Evolutionary conservation across 2,329 filamentous ascomycete genomes (phyloP), one percentile per base, ranked within the genome.

Genomic region (Penicillium sp.): DNA sequence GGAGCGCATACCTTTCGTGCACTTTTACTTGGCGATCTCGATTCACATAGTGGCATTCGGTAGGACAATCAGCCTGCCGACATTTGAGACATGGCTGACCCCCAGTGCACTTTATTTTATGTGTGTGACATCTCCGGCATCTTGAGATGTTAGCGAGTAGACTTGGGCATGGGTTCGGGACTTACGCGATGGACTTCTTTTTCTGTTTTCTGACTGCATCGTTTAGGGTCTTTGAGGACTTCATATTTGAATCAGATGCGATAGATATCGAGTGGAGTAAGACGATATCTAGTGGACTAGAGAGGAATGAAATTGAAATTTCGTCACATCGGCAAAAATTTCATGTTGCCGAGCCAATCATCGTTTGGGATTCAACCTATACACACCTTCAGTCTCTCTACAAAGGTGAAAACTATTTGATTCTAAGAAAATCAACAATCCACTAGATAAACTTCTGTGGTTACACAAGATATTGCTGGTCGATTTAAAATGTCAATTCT

Each of bases 21-120:
- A 62, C 57, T 41, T 59, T 59, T 7, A 62, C 40, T 25, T 61
- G 55, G 35, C 60, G 61, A 53, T 62, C 61, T n/a, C 61, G 58
- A 50, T 59, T 59, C 2, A 61, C 53, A 45, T 61, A 62, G 9
- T 36, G 44, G 19, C 61, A 62, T 11, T 59, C 56, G 33, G 49
- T 36, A 38, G 57, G 16, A 47, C 40, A 55, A 7, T 52, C 57
- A 14, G 56, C 40, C 46, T 56, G 46, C 16, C 56, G 61, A 41
- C 61, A 63, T 44, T 57, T 60, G 1, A 37, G 31, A 41, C 61
- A 63, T 1, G 61, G 59, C 41, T 63, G 51, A 30, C 53, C 61
- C 5, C 61, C 61, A 36, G 53, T 60, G 19, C 61, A 63, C 46
- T 62, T 63, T 17, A 63, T 63, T 50, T 62, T 63, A 17, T 63